Conservation (phyloP, 805 yeast genomes). For the Cyberlindnera subsufficiens region DNA sequence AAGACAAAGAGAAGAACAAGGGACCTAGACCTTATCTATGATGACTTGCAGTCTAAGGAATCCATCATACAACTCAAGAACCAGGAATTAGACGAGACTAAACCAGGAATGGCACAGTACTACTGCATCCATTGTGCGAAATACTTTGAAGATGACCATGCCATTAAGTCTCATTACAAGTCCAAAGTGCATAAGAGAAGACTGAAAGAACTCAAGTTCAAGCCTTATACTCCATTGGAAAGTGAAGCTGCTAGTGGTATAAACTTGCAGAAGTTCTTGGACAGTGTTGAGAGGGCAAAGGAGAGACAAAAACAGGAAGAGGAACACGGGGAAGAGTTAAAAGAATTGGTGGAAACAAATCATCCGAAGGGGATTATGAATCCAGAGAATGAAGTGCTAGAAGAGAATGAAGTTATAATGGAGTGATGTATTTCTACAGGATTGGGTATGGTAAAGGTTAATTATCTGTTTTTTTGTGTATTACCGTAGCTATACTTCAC, state of each 20-base stretch:
- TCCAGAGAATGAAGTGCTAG: slow-evolving; percentile 4
- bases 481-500: slow-evolving; percentile 29
- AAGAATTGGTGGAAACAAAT: slow-evolving; percentile 22
- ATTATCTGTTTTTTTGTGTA: background rate
- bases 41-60: slow-evolving; percentile 62
- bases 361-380: slow-evolving; percentile 25
- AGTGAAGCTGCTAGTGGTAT: slow-evolving; percentile 88
- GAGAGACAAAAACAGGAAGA: slow-evolving; percentile 26
- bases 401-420: slow-evolving; percentile 21
- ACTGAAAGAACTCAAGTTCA: slow-evolving; percentile 64
- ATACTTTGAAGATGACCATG: slow-evolving; percentile 74
- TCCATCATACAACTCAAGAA: slow-evolving; percentile 62
- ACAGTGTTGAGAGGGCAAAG: slow-evolving; percentile 57
- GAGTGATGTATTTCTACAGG: slow-evolving; percentile 1
- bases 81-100: slow-evolving; percentile 83
- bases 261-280: slow-evolving; percentile 60
- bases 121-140: slow-evolving; percentile 94
- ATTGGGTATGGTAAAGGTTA: background rate
- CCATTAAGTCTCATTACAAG: slow-evolving; percentile 66
- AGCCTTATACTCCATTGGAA: slow-evolving; percentile 84
- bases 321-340: slow-evolving; percentile 35
- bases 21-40: slow-evolving; percentile 77
- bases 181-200: slow-evolving; percentile 84
- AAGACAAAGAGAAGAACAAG: slow-evolving; percentile 85
- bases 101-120: slow-evolving; percentile 92